These are phyloP conservation scores for Ceratocystis cubensis DNA, from an alignment of 2,329 filamentous ascomycete genomes.

Conservation along the genomic window DNA sequence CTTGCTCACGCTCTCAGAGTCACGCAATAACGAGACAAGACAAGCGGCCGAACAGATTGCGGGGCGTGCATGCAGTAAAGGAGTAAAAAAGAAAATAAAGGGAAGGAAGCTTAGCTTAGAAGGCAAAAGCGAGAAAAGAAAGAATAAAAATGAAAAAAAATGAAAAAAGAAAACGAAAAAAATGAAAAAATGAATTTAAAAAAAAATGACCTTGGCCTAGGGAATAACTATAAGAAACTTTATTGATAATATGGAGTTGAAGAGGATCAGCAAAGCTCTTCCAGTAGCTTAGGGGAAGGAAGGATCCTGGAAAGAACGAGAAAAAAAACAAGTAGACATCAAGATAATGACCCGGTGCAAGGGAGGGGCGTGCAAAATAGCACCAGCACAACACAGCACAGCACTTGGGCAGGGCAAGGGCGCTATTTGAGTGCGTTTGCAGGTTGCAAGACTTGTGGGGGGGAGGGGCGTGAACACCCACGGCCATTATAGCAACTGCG, in stretches of 20 bases:
- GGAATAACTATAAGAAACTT: conserved; percentile 11
- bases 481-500: not conserved
- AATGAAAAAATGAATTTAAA: not conserved
- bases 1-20: not conserved
- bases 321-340: not conserved
- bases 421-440: not conserved
- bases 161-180: conserved; percentile 1
- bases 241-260: conserved; percentile 9
- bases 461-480: not conserved
- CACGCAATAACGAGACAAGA: conserved; percentile 1
- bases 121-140: not conserved
- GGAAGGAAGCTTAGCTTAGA: conserved; percentile 4
- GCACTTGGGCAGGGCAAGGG: not conserved
- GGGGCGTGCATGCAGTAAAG: not conserved
- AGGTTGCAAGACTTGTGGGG: not conserved
- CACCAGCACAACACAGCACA: too few species aligned
- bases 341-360: not conserved
- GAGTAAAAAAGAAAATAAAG: not conserved
- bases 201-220: not conserved
- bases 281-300: conserved; percentile 6
- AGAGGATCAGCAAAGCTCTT: conserved; percentile 17
- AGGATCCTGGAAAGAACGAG: not conserved
- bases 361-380: not conserved
- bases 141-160: conserved; percentile 1
- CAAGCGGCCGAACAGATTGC: not conserved